Base-by-base conservation (phyloP, 2,329 filamentous ascomycete genomes). In the Fusarium lyarnte region DNA sequence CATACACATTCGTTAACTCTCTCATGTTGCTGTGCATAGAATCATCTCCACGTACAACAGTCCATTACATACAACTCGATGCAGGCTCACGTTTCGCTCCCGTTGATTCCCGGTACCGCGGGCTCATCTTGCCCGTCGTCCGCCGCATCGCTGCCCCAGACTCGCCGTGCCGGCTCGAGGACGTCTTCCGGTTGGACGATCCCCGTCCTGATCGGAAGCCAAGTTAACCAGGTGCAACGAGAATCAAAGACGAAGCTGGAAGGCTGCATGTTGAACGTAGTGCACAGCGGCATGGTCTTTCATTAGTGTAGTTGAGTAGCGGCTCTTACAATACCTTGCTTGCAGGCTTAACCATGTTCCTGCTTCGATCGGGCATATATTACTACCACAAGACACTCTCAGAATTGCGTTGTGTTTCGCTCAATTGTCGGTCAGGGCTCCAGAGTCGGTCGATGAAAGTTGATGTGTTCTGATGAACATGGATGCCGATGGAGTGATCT, bases 51-150 rank as follows among this genome's bases (percentile, higher is more conserved):
- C 62, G 67, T 62, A 63, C 31, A 58, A 36, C 54, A 49, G 52
- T 61, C 51, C 36, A 60, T 63, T 65, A 65, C 63, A 53, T 49
- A 58, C 66, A 66, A 53, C n/a, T 57, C 45, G 33, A 23, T 27
- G 25, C 47, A 58, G 39, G 43, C 41, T 58, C 52, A 38, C 38
- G 31, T 19, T 39, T 58, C 45, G 27, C 58, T 76, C 74, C 74
- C 74, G 74, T 76, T 72, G 63, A 68, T 70, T 76, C 72, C 74
- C 74, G 74, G 70, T 29, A 49, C 58, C 59, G 60, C 74, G 74
- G 72, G 62, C 59, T 65, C 62, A 57, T 54, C 62, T 57, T 74
- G 59, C 70, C 66, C 70, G 55, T 74, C 54, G 52, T 57, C 69
- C 58, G 62, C 54, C 52, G 53, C 63, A 69, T 63, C 63, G 31